A percentile compares a stretch with the other conserved stretches of the same genome.
Conservation (phyloP, 176 grass and related monocot genomes). For the Rhynchospora pubera region DNA sequence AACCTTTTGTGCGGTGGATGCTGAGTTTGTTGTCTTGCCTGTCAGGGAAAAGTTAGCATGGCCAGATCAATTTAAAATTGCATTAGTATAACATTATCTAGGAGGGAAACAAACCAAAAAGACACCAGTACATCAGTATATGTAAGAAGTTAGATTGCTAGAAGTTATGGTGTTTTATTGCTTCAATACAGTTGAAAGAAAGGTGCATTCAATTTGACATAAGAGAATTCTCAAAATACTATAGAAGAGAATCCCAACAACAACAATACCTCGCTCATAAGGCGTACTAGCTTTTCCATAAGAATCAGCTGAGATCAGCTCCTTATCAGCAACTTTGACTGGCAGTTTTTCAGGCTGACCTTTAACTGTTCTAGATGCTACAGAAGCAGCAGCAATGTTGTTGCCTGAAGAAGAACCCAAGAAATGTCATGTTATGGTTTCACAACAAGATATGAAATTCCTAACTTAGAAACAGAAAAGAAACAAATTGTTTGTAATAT, state of each 20-base stretch:
- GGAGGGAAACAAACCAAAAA: background rate
- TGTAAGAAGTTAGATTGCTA: constrained; percentile 15
- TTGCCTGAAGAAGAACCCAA: constrained; percentile 29
- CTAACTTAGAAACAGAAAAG: background rate
- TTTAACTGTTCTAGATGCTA: constrained; percentile 31
- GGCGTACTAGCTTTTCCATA: constrained; percentile 32
- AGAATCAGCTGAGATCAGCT: background rate
- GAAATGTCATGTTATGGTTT: constrained; percentile 15
- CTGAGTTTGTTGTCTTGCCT: constrained; percentile 23
- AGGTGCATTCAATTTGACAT: constrained; percentile 5
- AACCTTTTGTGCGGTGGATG: constrained; percentile 33
- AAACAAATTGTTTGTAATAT: constrained; percentile 9
- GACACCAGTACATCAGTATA: constrained; percentile 9
- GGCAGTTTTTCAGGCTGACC: constrained; percentile 33
- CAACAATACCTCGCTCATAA: constrained; percentile 50
- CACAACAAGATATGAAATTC: background rate
- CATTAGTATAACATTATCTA: constrained; percentile 14
- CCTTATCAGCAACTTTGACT: constrained; percentile 5
- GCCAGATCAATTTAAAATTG: background rate
- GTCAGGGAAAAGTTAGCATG: constrained; percentile 23
- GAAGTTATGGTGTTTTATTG: constrained; percentile 8
- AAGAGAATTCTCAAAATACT: constrained; percentile 18
- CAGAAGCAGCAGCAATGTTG: constrained; percentile 27
- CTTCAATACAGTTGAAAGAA: background rate
- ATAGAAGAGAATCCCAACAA: constrained; percentile 15